Percentiles rank a stretch among this genome's conserved stretches.
These are phyloP conservation scores for Fusarium irregulare DNA, from an alignment of 2,329 filamentous ascomycete genomes.

Conservation along the genomic window DNA sequence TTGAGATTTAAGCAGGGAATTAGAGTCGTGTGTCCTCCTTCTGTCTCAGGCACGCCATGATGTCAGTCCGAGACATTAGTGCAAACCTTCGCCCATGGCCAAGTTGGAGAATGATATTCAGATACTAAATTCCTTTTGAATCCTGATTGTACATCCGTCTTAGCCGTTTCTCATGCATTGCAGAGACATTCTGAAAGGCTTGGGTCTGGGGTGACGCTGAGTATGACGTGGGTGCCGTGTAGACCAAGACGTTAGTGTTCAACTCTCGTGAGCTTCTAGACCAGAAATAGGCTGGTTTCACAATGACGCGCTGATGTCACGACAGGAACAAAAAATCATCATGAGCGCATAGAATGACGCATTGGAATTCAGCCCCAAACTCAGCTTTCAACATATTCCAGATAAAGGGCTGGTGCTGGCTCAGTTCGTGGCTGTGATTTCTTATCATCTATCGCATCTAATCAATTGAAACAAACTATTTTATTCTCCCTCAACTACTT, in stretches of 20 bases:
- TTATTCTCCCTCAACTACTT: background rate
- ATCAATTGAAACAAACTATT: background rate
- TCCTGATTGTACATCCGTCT: constrained; percentile 6
- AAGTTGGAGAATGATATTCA: background rate
- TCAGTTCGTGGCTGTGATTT: constrained; percentile 8
- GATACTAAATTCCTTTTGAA: constrained; percentile 7
- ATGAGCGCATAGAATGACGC: constrained; percentile 32
- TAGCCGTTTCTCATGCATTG: background rate
- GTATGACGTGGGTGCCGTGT: constrained; percentile 27
- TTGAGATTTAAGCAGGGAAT: background rate
- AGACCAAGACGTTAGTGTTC: background rate
- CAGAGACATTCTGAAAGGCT: background rate
- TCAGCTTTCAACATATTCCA: background rate
- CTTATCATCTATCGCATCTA: background rate
- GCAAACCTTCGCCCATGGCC: background rate
- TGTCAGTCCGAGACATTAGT: constrained; percentile 1
- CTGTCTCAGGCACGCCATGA: constrained; percentile 5
- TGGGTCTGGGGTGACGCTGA: constrained; percentile 7
- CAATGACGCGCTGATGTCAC: constrained; percentile 28
- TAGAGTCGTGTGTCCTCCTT: background rate
- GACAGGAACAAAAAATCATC: constrained; percentile 10
- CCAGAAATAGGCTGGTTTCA: constrained; percentile 20
- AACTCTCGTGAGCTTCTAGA: constrained; percentile 1
- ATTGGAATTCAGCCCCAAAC: constrained; percentile 17
- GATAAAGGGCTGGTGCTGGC: constrained; percentile 23